A percentile compares a stretch with the other conserved stretches of the same genome.
phyloP scores from a whole-genome alignment of 2,329 filamentous ascomycete species.

The Diplodia corticola region DNA sequence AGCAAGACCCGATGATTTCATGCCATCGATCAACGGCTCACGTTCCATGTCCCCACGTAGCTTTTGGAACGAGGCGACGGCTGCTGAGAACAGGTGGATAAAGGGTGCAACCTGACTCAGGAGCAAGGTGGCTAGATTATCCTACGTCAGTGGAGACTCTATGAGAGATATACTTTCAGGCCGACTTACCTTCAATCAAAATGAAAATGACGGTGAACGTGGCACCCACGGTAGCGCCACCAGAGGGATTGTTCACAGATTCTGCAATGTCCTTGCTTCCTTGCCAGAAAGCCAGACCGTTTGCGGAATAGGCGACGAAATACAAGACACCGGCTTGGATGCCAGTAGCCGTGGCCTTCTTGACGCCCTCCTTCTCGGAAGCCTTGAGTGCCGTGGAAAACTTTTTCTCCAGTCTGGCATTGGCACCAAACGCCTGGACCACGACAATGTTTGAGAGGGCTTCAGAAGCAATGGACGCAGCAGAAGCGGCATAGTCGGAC shows the following conservation, averaged over 20 bases:
- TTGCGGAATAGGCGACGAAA: constrained; percentile 67
- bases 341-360: constrained; percentile 59
- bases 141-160: neutral
- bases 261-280: constrained; percentile 58
- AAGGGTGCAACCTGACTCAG: constrained; percentile 50
- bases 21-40: constrained; percentile 41
- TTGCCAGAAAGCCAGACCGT: constrained; percentile 68
- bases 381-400: constrained; percentile 56
- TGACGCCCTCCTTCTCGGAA: constrained; percentile 55
- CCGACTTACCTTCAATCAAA: constrained; percentile 50
- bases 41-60: constrained; percentile 60
- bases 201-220: constrained; percentile 59
- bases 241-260: constrained; percentile 36
- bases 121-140: constrained; percentile 44
- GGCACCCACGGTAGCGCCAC: constrained; percentile 44
- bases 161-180: neutral
- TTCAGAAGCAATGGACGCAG: constrained; percentile 64
- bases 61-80: constrained; percentile 56
- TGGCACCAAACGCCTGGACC: constrained; percentile 65
- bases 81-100: constrained; percentile 52
- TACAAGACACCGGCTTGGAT: constrained; percentile 63
- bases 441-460: constrained; percentile 61
- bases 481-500: constrained; percentile 56
- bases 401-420: constrained; percentile 58
- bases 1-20: constrained; percentile 46